Base-by-base conservation (phyloP, 2,329 filamentous ascomycete genomes). In the Tolypocladium album region DNA sequence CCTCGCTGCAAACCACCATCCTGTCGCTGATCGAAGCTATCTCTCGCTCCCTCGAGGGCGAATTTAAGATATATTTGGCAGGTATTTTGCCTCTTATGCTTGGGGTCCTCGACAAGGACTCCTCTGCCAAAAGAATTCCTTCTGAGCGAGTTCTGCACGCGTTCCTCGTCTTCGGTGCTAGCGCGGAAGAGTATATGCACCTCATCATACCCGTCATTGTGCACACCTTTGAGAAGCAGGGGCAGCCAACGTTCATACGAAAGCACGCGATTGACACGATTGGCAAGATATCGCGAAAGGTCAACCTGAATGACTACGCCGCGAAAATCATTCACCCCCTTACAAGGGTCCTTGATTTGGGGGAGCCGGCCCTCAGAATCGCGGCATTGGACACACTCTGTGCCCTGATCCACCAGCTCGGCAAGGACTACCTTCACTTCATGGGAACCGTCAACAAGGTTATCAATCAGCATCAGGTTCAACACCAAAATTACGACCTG, bases 151-250 rank as follows among this genome's bases (percentile, higher is more conserved):
- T 99, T 4, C 79, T 99, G 31, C 94, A 97, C 70, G 92, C 93
- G 0, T 96, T 99, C 73, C 78, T 99, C 36, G 90, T 99, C 0
- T 99, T 99, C 71, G 95, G 95, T 1, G 88, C 92, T 0, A 97
- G 92, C 69, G 90, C 89, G 13, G 94, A 99, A 71, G 94, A 99
- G 72, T 99, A 99, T 72, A 99, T 99, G 94, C 94, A 99, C 71
- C 81, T 99, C 58, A 97, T 99, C 65, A 90, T 99, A 58, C 94
- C 94, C 0, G 91, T 96, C 42, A 92, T 99, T 68, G 92, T 99
- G 11, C 87, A 89, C 53, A 89, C 96, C 56, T 97, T 99, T 69
- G 93, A 99, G 71, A 95, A 91, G 69, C 84, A 88, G 39, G 87
- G 88, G 13, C 90, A 95, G 64, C 91, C 92, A 9, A 78, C 84